Evolutionary conservation across 441 rosid genomes (phyloP).

Genomic region (Adansonia gregorii): DNA sequence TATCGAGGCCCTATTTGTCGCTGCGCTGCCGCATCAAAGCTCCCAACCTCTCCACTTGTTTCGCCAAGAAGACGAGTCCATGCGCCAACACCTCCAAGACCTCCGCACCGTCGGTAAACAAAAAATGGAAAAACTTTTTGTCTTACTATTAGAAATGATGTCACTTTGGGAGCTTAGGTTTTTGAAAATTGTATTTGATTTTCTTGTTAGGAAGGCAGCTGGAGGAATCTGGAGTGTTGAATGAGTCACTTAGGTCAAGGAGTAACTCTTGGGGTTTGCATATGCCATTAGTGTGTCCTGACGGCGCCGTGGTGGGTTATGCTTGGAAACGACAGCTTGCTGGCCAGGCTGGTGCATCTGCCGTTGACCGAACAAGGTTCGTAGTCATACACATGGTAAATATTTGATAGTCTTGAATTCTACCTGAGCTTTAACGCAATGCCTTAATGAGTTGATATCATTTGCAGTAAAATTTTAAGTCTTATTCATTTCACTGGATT

Average conservation of each 20-base stretch:
- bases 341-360: constrained; percentile 98
- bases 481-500: not conserved
- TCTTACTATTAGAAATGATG: not conserved
- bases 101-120: constrained; percentile 72
- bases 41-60: constrained; percentile 62
- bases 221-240: constrained; percentile 88
- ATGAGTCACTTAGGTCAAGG: constrained; percentile 71
- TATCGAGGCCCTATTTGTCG: constrained; percentile 78
- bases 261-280: constrained; percentile 95
- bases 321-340: constrained; percentile 98
- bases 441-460: not conserved
- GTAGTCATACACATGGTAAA: not conserved
- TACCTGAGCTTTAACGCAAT: not conserved
- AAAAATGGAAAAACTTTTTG: not conserved
- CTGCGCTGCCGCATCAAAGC: constrained; percentile 69
- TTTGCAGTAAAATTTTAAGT: not conserved
- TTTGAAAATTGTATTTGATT: constrained; percentile 22
- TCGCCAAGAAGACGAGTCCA: constrained; percentile 71
- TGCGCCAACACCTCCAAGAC: constrained; percentile 87
- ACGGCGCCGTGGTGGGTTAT: constrained; percentile 94
- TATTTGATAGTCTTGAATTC: not conserved
- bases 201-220: constrained; percentile 70
- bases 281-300: constrained; percentile 95
- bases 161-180: not conserved
- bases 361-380: constrained; percentile 94